Base-by-base conservation (phyloP, 768 basidiomycete species). In the Chlorophyllum brunneum region DNA sequence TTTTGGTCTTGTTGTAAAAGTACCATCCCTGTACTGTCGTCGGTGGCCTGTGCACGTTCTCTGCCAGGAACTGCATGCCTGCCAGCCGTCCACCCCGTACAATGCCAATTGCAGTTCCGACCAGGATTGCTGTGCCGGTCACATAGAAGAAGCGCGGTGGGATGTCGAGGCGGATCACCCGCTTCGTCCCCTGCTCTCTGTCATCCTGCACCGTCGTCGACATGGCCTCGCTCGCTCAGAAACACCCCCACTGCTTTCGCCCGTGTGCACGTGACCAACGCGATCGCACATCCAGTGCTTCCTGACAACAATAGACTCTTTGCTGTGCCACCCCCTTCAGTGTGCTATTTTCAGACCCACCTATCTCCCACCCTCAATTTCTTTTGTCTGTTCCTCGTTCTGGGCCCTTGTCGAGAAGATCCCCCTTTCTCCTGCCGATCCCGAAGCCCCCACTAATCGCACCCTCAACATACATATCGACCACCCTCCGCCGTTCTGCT, bases 1-100 rank as follows among this genome's bases (percentile, higher is more conserved):
- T 95, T 68, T 95, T 95, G 24, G 91, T 93, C 75, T 95, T 95
- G 66, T 92, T 88, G 81, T 95, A 95, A 61, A 92, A 88, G 67
- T 94, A 95, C 92, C 93, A 95, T 54, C 93, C 93, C 59, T 86
- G 81, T 53, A 92, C 78, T 26, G 93, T 95, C 59, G 70, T 85
- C 18, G 92, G 92, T 42, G 87, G 78, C 50, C 90, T 78, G 68
- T 95, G 93, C 38, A 85, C 92, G 65, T 95, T 95, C 67, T 95
- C 92, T n/a, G 92, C 92, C 44, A 94, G 77, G 67, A 88, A 95
- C 46, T 82, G 85, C 65, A 93, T 71, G 10, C 81, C 78, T n/a
- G 86, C 82, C 41, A 67, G 74, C 38, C 86, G 80, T 9, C 83
- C 83, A 16, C 86, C 87, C 16, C 89, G 83, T 59, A 87, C 76